Percentiles rank a stretch among this genome's conserved stretches.
Evolutionary conservation across 164 flowering plant genomes (phyloP).

Genomic region (Aristolochia contorta): DNA sequence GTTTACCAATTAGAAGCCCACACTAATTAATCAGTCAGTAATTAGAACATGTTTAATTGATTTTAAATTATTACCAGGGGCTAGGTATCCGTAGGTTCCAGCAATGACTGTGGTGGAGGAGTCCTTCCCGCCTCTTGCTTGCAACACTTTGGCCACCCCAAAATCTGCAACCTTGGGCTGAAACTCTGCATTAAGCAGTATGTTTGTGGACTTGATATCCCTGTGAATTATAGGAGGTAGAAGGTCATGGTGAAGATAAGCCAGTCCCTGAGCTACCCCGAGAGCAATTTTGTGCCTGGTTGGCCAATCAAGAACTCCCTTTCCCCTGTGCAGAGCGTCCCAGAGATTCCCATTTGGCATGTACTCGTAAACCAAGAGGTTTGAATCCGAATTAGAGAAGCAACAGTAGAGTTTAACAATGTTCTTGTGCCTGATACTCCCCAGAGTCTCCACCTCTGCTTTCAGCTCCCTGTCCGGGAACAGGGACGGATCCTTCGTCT

Average conservation of each 20-base stretch:
- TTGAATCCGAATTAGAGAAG: conserved; percentile 58
- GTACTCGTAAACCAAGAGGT: conserved; percentile 77
- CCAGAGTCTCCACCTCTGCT: conserved; percentile 88
- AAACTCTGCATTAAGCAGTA: conserved; percentile 61
- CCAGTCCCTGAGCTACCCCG: conserved; percentile 88
- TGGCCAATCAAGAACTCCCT: conserved; percentile 65
- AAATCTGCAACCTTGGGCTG: conserved; percentile 94
- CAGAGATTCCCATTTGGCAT: conserved; percentile 96
- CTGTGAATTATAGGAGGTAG: conserved; percentile 75
- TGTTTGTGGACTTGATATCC: conserved; percentile 88
- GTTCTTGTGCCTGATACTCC: conserved; percentile 87
- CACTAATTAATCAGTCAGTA: too few species aligned
- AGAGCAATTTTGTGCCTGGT: conserved; percentile 73
- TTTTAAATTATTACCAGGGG: conserved; percentile 57
- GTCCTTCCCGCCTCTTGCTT: conserved; percentile 67
- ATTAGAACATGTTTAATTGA: too few species aligned
- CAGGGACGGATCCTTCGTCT: conserved; percentile 34
- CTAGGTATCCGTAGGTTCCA: conserved; percentile 93
- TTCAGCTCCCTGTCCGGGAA: conserved; percentile 50
- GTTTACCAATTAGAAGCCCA: too few species aligned
- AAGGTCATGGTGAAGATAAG: conserved; percentile 91
- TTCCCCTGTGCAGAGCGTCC: conserved; percentile 75
- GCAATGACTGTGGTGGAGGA: conserved; percentile 69
- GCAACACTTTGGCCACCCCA: conserved; percentile 90
- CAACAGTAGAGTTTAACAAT: conserved; percentile 80